phyloP scores from a whole-genome alignment of 805 yeast genomes.

The Monosporozyma unispora region DNA sequence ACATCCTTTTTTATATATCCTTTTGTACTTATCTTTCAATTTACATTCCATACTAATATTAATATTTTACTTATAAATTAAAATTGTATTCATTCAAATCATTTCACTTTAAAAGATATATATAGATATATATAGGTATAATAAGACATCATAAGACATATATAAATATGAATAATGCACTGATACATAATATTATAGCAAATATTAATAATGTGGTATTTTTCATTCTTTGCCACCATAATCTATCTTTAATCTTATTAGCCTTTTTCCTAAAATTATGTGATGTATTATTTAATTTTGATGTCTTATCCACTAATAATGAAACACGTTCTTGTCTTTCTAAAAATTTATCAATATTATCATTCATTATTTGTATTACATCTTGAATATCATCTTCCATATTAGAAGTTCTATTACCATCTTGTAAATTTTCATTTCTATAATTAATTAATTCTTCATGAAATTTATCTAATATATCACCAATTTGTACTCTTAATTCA shows the following conservation, averaged over 20 bases:
- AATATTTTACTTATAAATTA: background rate
- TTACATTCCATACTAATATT: background rate
- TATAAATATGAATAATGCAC: slow-evolving; percentile 18
- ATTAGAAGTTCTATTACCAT: background rate
- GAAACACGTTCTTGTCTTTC: slow-evolving; percentile 73
- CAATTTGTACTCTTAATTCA: slow-evolving; percentile 19
- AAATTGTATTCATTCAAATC: background rate
- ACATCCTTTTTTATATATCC: background rate
- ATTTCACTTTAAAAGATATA: background rate
- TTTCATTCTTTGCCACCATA: slow-evolving; percentile 60
- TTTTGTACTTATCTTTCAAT: background rate
- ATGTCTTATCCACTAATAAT: slow-evolving; percentile 69
- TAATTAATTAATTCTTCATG: slow-evolving; percentile 24
- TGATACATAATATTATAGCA: slow-evolving; percentile 15
- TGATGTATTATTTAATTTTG: slow-evolving; percentile 56
- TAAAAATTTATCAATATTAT: slow-evolving; percentile 39
- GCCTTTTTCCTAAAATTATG: slow-evolving; percentile 64
- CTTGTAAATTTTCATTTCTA: slow-evolving; percentile 11
- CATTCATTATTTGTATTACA: slow-evolving; percentile 30
- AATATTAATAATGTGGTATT: slow-evolving; percentile 20
- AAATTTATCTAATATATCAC: slow-evolving; percentile 21
- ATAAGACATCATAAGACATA: slow-evolving; percentile 6
- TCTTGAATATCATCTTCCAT: slow-evolving; percentile 24
- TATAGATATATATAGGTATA: background rate
- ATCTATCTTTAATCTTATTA: slow-evolving; percentile 46